These are phyloP conservation scores for Sarocladiaceae sp. DNA, from an alignment of 2,329 filamentous ascomycete species.

Conservation along the genomic window DNA sequence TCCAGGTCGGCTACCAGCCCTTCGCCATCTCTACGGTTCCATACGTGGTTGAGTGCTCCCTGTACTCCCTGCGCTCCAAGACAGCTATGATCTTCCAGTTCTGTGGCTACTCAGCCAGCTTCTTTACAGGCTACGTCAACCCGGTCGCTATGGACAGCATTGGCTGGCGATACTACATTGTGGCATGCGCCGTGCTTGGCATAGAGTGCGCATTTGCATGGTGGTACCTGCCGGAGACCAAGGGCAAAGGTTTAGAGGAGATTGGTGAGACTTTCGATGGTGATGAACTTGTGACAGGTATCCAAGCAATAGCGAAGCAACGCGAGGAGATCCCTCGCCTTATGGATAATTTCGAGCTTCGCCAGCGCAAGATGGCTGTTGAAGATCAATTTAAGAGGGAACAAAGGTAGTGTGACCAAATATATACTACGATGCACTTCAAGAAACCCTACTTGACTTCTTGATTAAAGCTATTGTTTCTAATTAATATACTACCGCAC, in stretches of 20 bases:
- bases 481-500: no score
- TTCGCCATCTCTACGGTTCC: slow-evolving; percentile 35
- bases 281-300: slow-evolving; percentile 8
- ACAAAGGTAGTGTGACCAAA: neutral
- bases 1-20: slow-evolving; percentile 19
- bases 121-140: slow-evolving; percentile 15
- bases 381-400: neutral
- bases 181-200: slow-evolving; percentile 42
- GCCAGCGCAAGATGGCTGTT: neutral
- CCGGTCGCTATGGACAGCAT: slow-evolving; percentile 45
- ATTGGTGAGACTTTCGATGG: slow-evolving; percentile 52
- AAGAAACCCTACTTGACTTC: no score
- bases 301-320: neutral
- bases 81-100: slow-evolving; percentile 24
- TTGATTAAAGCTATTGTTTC: no score
- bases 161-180: slow-evolving; percentile 50
- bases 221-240: slow-evolving; percentile 43
- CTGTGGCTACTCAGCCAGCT: slow-evolving; percentile 19
- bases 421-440: no score
- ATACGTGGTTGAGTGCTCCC: slow-evolving; percentile 39
- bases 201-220: slow-evolving; percentile 40
- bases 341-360: neutral
- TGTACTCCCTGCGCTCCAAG: slow-evolving; percentile 23
- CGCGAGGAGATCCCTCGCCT: neutral
- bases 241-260: slow-evolving; percentile 42